Percentiles rank a stretch among this genome's conserved stretches.
These are phyloP conservation scores for Termitomyces sp. DNA, from an alignment of 768 basidiomycete species.

Conservation along the genomic window DNA sequence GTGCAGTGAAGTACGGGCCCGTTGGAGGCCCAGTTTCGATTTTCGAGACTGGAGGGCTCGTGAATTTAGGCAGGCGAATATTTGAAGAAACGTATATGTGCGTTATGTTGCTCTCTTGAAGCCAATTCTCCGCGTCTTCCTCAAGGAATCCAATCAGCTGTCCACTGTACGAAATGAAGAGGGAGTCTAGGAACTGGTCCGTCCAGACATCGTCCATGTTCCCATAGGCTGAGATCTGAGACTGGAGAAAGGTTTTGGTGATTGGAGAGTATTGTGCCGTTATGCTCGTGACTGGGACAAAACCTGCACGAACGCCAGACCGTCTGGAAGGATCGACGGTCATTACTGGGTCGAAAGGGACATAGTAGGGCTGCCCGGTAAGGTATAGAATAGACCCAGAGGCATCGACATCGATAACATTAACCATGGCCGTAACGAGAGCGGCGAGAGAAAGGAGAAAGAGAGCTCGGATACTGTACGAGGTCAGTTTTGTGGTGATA, in stretches of 20 bases:
- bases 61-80: constrained; percentile 14
- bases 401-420: constrained; percentile 6
- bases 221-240: constrained; percentile 19
- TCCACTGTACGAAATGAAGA: constrained; percentile 26
- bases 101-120: constrained; percentile 18
- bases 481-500: not conserved
- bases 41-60: constrained; percentile 10
- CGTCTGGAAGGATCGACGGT: constrained; percentile 6
- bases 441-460: constrained; percentile 2
- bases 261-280: constrained; percentile 20
- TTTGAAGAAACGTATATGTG: constrained; percentile 19
- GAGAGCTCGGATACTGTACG: constrained; percentile 3
- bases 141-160: constrained; percentile 19
- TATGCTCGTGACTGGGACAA: constrained; percentile 23
- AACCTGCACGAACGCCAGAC: constrained; percentile 2
- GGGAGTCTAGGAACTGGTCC: constrained; percentile 20
- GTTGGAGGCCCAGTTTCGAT: constrained; percentile 17
- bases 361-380: constrained; percentile 18
- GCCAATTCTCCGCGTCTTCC: constrained; percentile 21
- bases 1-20: constrained; percentile 24
- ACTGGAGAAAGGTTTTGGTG: constrained; percentile 21
- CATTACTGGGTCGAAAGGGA: constrained; percentile 10
- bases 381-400: constrained; percentile 12
- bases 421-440: constrained; percentile 3
- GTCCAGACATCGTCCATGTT: constrained; percentile 30